Evolutionary conservation across 169 alveolate species (phyloP).

Genomic region (Eimeria brunetti): DNA sequence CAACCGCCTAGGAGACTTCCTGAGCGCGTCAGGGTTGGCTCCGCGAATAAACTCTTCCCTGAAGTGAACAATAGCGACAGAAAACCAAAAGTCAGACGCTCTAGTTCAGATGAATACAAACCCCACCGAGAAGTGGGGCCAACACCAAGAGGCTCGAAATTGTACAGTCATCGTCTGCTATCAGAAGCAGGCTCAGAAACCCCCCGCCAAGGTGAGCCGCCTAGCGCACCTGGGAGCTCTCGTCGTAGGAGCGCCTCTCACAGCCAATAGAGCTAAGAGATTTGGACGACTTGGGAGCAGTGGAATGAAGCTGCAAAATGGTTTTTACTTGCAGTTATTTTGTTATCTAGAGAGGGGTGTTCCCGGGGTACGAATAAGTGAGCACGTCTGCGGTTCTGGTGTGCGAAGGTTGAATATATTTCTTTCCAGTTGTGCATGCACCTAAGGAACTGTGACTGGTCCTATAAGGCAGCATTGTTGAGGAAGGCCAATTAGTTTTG

Average conservation of each 20-base stretch:
- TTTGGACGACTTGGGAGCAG: background rate
- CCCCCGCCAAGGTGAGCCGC: background rate
- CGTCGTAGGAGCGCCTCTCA: background rate
- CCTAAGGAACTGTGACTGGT: background rate
- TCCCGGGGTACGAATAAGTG: background rate
- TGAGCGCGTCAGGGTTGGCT: background rate
- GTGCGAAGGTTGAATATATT: background rate
- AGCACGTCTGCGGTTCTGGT: background rate
- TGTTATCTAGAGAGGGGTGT: background rate
- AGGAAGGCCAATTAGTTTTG: background rate
- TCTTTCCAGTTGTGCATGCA: background rate
- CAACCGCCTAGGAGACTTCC: background rate
- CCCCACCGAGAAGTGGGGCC: background rate
- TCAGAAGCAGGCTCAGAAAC: background rate
- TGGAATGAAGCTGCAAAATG: background rate
- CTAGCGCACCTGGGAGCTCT: background rate
- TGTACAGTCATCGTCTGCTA: constrained; percentile 33
- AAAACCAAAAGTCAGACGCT: background rate
- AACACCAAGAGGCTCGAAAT: background rate
- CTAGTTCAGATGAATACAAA: background rate
- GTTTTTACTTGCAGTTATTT: background rate
- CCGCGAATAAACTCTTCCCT: background rate
- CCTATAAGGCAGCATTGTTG: background rate
- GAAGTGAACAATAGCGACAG: background rate
- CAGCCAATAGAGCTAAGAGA: background rate